Conservation (phyloP, 1,284 basidiomycete genomes). For the Ustilago shanxiensis region DNA sequence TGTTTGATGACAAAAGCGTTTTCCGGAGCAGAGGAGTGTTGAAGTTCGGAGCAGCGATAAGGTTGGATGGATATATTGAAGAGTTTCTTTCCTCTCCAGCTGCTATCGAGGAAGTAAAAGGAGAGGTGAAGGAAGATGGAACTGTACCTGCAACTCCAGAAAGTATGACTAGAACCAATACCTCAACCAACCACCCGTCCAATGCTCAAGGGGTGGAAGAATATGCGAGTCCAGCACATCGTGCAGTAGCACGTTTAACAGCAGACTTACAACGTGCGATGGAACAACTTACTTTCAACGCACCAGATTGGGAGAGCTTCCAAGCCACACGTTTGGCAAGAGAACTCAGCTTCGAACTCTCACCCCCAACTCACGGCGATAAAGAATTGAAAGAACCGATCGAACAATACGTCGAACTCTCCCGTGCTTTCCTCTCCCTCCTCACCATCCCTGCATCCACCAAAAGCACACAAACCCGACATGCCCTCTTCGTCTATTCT, state of each 20-base stretch:
- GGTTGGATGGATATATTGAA: constrained; percentile 79
- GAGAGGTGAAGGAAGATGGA: constrained; percentile 15
- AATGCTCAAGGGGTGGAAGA: constrained; percentile 1
- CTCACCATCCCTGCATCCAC: constrained; percentile 24
- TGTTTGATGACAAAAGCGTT: constrained; percentile 93
- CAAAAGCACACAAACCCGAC: constrained; percentile 16
- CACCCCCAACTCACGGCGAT: constrained; percentile 1
- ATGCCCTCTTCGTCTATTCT: constrained; percentile 30
- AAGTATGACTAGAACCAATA: constrained; percentile 34
- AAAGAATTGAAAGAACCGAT: constrained; percentile 16
- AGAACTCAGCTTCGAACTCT: constrained; percentile 81
- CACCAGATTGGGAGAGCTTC: constrained; percentile 90
- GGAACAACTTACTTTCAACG: constrained; percentile 85
- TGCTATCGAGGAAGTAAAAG: neutral
- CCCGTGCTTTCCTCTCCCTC: constrained; percentile 16
- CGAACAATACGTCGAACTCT: constrained; percentile 30
- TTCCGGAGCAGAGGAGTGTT: constrained; percentile 80
- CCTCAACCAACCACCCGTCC: neutral
- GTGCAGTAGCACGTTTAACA: constrained; percentile 89
- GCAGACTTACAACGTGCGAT: constrained; percentile 80
- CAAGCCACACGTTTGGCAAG: constrained; percentile 88
- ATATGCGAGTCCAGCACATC: constrained; percentile 72
- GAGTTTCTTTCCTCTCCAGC: constrained; percentile 76
- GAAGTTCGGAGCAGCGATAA: constrained; percentile 82
- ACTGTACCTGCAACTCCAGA: constrained; percentile 47